A percentile compares a stretch with the other conserved stretches of the same genome.
These are phyloP conservation scores for Raphidocelis subcapitata DNA, from an alignment of 139 green algal genomes.

Conservation along the genomic window DNA sequence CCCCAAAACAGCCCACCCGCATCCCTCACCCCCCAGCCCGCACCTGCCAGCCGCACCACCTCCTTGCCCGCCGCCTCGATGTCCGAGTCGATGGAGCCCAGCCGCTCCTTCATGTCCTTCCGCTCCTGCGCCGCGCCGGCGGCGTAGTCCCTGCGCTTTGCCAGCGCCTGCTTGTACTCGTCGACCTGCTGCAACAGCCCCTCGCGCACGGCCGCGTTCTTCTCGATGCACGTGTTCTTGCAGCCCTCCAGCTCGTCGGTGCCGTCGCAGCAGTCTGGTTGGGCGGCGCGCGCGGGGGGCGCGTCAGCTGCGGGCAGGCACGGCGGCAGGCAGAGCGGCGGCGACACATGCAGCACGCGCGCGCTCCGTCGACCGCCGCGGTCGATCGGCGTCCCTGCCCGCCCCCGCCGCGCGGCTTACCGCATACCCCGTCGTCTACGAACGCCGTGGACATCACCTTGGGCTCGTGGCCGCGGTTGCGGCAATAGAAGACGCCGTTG, in stretches of 20 bases:
- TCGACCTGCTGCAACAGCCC: constrained; percentile 47
- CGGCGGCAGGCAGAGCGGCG: too few relatives aligned
- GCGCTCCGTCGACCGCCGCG: too few relatives aligned
- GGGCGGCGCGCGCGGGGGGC: too few relatives aligned
- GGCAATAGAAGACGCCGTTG: constrained; percentile 85
- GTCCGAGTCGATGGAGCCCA: constrained; percentile 1
- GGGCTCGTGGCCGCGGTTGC: constrained; percentile 73
- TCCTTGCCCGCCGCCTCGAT: constrained; percentile 33
- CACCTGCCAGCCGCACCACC: constrained; percentile 25
- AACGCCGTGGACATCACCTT: constrained; percentile 69
- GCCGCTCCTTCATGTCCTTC: constrained; percentile 21
- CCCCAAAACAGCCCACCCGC: background rate
- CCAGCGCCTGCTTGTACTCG: constrained; percentile 37
- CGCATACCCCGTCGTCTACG: constrained; percentile 95
- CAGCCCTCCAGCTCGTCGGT: constrained; percentile 80
- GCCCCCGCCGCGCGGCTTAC: constrained; percentile 37
- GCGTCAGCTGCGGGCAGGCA: too few relatives aligned
- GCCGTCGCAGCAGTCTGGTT: constrained; percentile 96
- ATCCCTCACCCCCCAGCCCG: background rate
- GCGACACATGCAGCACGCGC: too few relatives aligned
- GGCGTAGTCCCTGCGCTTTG: constrained; percentile 36
- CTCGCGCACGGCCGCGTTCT: constrained; percentile 47
- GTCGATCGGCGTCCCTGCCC: too few relatives aligned
- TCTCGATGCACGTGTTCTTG: constrained; percentile 75
- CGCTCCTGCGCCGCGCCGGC: constrained; percentile 28